Evolutionary conservation across 345 rosid species (phyloP), one percentile per base, ranked within the genome.

Genomic region (Limnanthes douglasii): DNA sequence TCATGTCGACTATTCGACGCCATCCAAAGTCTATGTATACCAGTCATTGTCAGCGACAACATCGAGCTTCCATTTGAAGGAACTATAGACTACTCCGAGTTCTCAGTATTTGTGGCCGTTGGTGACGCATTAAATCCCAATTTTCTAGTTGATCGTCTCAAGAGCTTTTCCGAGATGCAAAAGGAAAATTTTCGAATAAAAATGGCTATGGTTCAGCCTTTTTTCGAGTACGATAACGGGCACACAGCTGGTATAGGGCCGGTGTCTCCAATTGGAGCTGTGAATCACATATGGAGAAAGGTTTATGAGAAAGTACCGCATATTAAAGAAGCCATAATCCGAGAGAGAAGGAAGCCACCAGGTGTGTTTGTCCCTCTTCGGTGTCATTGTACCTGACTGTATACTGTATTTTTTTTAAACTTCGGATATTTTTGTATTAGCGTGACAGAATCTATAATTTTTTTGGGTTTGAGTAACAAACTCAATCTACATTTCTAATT

Each of bases 1-100:
- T 90, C 94, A 41, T 90, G 98, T 51, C 70, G 94, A 31, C 85
- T 90, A 40, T 90, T 90, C 22, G 94, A 90, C 56, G 98, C 98
- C 57, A 62, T 90, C 32, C 94, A 75, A 55, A 90, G 96, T 56
- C 83, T 90, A 3, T 90, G 98, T 49, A 80, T 84, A 32, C 98
- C 96, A 15, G 83, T 90, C 37, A 64, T 90, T 22, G 69, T 84
- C 39, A 90, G 96, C 2, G 96, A 90, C 59, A 56, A 54, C 53
- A 75, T 84, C 7, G 96, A 74, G 69, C 94, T 90, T 8, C 98
- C 94, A 0, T 90, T 72, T 22, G 98, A 90, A 44, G 98, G 98
- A 33, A 77, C 61, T 39, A 41, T 80, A 10, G 93, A 80, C 51
- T 90, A 75, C 54, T 58, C 69, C 0, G 78, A 72, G 22, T 84